Evolutionary conservation across 2,329 filamentous ascomycete genomes (phyloP).

Genomic region (Fusarium fujikuroi): DNA sequence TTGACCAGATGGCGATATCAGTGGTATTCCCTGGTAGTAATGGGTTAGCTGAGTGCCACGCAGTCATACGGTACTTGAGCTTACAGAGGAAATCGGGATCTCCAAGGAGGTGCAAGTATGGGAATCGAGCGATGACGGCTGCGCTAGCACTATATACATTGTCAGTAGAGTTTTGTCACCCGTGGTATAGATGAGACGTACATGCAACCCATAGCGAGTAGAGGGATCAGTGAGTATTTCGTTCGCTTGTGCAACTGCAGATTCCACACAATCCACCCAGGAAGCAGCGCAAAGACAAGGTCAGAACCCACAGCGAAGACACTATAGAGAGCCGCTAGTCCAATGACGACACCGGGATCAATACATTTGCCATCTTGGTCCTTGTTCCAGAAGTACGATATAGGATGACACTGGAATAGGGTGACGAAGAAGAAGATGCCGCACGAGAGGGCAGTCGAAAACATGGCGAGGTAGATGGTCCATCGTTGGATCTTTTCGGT

Average conservation of each 20-base stretch:
- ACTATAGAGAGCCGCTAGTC: conserved; percentile 60
- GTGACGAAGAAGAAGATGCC: conserved; percentile 48
- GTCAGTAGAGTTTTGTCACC: background rate
- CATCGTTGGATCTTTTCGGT: conserved; percentile 25
- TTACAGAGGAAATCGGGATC: conserved; percentile 55
- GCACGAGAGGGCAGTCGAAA: conserved; percentile 43
- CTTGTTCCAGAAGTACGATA: conserved; percentile 47
- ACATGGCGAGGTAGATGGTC: conserved; percentile 46
- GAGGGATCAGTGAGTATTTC: conserved; percentile 59
- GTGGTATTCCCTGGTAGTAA: conserved; percentile 46
- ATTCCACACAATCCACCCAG: conserved; percentile 62
- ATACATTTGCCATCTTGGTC: conserved; percentile 43
- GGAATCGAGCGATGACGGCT: conserved; percentile 53
- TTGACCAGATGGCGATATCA: conserved; percentile 59
- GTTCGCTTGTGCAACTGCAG: conserved; percentile 61
- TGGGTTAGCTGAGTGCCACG: background rate
- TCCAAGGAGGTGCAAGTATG: conserved; percentile 47
- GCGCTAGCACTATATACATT: conserved; percentile 49
- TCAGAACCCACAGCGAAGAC: conserved; percentile 58
- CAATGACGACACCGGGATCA: conserved; percentile 53
- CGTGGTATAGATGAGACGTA: conserved; percentile 18
- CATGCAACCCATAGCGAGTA: conserved; percentile 66
- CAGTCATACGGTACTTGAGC: background rate
- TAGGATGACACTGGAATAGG: conserved; percentile 45
- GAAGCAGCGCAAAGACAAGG: conserved; percentile 59